These are phyloP conservation scores for Phytophthora aleatoria DNA, from an alignment of 352 stramenopile species.

Conservation along the genomic window DNA sequence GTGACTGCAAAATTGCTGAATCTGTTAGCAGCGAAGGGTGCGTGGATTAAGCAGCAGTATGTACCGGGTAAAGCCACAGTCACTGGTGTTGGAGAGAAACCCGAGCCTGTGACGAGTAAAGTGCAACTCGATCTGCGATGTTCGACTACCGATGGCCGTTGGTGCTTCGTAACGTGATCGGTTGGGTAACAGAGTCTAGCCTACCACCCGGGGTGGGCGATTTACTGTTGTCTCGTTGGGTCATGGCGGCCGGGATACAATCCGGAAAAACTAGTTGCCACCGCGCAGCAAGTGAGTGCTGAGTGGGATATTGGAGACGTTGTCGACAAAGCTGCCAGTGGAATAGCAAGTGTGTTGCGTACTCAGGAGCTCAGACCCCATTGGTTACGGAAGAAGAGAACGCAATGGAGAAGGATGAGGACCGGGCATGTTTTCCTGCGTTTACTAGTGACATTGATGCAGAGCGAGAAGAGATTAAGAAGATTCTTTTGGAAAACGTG, in stretches of 20 bases:
- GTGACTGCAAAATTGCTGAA: conserved; percentile 18
- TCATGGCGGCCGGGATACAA: conserved; percentile 11
- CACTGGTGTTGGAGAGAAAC: conserved; percentile 8
- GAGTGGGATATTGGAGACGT: conserved; percentile 18
- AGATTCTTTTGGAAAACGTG: conserved; percentile 7
- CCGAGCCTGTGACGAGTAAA: conserved; percentile 17
- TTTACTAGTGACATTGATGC: background rate
- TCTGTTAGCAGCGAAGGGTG: background rate
- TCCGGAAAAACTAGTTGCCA: conserved; percentile 4
- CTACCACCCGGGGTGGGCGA: conserved; percentile 1
- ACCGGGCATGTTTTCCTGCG: conserved; percentile 6
- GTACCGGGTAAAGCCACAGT: background rate
- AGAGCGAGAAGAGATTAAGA: conserved; percentile 3
- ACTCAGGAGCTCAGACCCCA: background rate
- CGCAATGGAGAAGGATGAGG: conserved; percentile 3
- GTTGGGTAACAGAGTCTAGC: conserved; percentile 6
- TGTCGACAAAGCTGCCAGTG: background rate
- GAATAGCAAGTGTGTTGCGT: conserved; percentile 1
- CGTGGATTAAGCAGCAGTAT: conserved; percentile 1
- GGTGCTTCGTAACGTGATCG: conserved; percentile 13
- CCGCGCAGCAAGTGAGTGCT: conserved; percentile 7
- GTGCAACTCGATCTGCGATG: conserved; percentile 14
- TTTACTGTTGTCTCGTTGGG: conserved; percentile 10
- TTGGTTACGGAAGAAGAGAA: background rate
- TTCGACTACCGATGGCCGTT: conserved; percentile 5